Evolutionary conservation across 1,284 basidiomycete genomes (phyloP).

Genomic region (Naganishia liquefaciens): DNA sequence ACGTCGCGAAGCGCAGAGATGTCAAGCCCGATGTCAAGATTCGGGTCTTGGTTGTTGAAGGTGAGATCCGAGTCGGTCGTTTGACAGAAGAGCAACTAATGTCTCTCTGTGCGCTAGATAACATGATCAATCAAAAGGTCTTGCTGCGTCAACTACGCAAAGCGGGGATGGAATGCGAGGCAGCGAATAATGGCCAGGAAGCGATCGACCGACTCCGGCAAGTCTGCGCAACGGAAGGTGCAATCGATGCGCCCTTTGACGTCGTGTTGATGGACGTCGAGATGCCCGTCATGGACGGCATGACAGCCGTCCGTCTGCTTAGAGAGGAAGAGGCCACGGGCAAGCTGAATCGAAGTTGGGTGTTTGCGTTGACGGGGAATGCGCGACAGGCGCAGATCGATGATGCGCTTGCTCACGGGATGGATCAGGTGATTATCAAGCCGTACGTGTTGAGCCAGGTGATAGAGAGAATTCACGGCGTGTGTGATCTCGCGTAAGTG

Average conservation of each 20-base stretch:
- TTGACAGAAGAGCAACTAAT: neutral
- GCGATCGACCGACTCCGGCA: slow-evolving; percentile 51
- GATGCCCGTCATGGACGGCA: slow-evolving; percentile 54
- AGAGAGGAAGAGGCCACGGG: slow-evolving; percentile 46
- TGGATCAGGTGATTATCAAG: slow-evolving; percentile 25
- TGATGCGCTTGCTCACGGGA: slow-evolving; percentile 24
- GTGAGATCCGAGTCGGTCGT: slow-evolving; percentile 1
- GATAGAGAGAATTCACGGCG: slow-evolving; percentile 22
- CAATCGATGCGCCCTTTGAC: slow-evolving; percentile 40
- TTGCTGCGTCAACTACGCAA: slow-evolving; percentile 54
- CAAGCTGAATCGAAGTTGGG: slow-evolving; percentile 36
- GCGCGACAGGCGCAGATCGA: slow-evolving; percentile 38
- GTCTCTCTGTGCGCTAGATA: slow-evolving; percentile 40
- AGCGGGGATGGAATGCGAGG: slow-evolving; percentile 50
- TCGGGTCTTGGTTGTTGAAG: slow-evolving; percentile 48
- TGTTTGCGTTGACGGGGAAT: slow-evolving; percentile 51
- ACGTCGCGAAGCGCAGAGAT: slow-evolving; percentile 24
- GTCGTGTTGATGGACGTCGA: slow-evolving; percentile 54
- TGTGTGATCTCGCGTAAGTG: slow-evolving; percentile 5
- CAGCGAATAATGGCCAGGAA: slow-evolving; percentile 54
- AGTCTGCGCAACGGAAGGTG: slow-evolving; percentile 36
- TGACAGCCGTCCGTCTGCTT: slow-evolving; percentile 47
- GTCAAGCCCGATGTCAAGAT: slow-evolving; percentile 14
- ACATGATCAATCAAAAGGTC: slow-evolving; percentile 53
- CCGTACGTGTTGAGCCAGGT: slow-evolving; percentile 10